phyloP scores from a whole-genome alignment of 2,329 filamentous ascomycete genomes.

The Aspergillus proliferans region DNA sequence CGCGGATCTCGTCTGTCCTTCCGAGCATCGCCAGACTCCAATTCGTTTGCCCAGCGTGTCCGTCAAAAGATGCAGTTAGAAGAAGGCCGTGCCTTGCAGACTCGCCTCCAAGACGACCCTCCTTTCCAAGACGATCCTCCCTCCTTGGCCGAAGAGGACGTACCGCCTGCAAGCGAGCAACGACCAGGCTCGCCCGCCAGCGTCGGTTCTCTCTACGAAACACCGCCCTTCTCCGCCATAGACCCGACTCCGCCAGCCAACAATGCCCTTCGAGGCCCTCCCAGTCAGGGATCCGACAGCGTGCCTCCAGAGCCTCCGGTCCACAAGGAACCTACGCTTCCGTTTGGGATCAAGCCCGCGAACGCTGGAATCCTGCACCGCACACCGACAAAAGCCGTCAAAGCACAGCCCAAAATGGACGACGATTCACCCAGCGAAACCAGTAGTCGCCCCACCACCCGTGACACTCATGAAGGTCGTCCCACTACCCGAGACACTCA shows the following conservation, averaged over 20 bases:
- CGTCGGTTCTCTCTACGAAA: conserved; percentile 21
- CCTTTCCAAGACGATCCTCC: conserved; percentile 21
- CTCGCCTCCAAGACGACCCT: conserved; percentile 29
- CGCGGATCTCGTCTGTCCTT: conserved; percentile 35
- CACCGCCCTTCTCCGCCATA: conserved; percentile 21
- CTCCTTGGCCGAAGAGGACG: conserved; percentile 19
- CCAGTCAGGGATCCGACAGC: conserved; percentile 15
- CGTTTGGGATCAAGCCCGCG: conserved; percentile 15
- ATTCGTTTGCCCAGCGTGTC: conserved; percentile 42
- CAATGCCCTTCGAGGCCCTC: conserved; percentile 20
- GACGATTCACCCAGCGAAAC: not conserved
- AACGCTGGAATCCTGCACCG: not conserved
- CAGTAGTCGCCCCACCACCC: conserved; percentile 2
- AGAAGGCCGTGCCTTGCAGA: conserved; percentile 46
- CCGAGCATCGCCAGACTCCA: conserved; percentile 32
- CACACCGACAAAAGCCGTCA: conserved; percentile 3
- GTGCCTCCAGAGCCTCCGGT: conserved; percentile 8
- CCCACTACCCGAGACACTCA: conserved; percentile 9
- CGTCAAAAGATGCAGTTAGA: conserved; percentile 49
- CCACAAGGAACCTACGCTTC: conserved; percentile 17
- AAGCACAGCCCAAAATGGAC: not conserved
- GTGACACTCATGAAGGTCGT: conserved; percentile 6
- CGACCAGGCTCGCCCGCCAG: conserved; percentile 14
- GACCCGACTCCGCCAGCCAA: conserved; percentile 18
- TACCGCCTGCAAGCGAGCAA: not conserved